Percentiles rank a stretch among this genome's conserved stretches.
phyloP scores from a whole-genome alignment of 148 eudicot species.

The Drosera capensis region DNA sequence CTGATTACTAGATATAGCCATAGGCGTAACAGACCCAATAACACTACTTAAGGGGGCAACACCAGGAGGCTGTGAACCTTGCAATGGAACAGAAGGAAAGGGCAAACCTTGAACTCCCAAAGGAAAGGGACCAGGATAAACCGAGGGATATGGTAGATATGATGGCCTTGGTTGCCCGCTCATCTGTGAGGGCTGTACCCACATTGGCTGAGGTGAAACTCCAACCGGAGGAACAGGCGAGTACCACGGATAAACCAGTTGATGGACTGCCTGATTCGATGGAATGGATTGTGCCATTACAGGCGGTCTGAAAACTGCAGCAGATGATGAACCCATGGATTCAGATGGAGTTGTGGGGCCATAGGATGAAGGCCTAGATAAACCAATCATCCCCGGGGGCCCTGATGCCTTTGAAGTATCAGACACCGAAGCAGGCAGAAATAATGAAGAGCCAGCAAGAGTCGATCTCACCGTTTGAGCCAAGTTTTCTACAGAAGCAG shows the following conservation, averaged over 20 bases:
- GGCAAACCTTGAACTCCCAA: slow-evolving; percentile 40
- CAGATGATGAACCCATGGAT: slow-evolving; percentile 12
- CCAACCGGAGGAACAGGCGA: slow-evolving; percentile 30
- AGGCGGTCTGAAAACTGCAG: slow-evolving; percentile 21
- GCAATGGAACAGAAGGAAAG: slow-evolving; percentile 46
- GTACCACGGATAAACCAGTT: slow-evolving; percentile 32
- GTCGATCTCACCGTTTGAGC: slow-evolving; percentile 15
- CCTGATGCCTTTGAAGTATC: slow-evolving; percentile 22
- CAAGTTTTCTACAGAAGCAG: slow-evolving; percentile 15
- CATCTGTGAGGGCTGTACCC: slow-evolving; percentile 58
- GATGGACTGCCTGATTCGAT: slow-evolving; percentile 33
- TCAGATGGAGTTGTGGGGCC: slow-evolving; percentile 19
- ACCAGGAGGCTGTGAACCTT: slow-evolving; percentile 76
- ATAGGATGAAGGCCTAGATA: slow-evolving; percentile 11
- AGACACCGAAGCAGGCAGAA: slow-evolving; percentile 23
- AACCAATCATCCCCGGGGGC: slow-evolving; percentile 26
- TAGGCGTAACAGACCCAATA: slow-evolving; percentile 14
- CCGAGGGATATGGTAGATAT: slow-evolving; percentile 42
- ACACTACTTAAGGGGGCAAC: slow-evolving; percentile 42
- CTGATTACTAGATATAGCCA: slow-evolving; percentile 22
- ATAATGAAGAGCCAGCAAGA: slow-evolving; percentile 26
- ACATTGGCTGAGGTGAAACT: slow-evolving; percentile 41
- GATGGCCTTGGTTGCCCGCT: slow-evolving; percentile 41
- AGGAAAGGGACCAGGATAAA: slow-evolving; percentile 46
- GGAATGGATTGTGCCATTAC: slow-evolving; percentile 15